Percentiles rank a stretch among this genome's conserved stretches.
These are phyloP conservation scores for Massarina eburnea DNA, from an alignment of 2,329 filamentous ascomycete genomes.

Conservation along the genomic window DNA sequence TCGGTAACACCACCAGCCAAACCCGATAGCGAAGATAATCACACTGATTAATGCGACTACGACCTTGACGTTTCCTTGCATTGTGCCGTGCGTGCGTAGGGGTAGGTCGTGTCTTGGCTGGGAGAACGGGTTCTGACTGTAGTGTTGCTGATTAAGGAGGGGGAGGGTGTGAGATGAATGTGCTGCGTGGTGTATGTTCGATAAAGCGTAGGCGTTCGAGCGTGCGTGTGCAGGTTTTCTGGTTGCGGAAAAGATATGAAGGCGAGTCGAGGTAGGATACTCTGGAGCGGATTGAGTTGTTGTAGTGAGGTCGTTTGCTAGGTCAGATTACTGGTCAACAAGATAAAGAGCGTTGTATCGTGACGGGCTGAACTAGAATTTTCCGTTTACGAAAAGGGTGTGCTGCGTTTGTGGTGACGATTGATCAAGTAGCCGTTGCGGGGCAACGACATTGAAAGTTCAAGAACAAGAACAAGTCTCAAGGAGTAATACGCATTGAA, in stretches of 20 bases:
- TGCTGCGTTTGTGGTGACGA: too few species aligned
- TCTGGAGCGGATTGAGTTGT: background rate
- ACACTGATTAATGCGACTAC: slow-evolving; percentile 17
- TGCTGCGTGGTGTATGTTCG: background rate
- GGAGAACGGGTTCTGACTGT: background rate
- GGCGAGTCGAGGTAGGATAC: too few species aligned
- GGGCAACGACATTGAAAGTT: too few species aligned
- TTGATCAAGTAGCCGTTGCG: too few species aligned
- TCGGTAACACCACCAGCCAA: slow-evolving; percentile 18
- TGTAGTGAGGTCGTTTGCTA: background rate
- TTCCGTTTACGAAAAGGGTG: too few species aligned
- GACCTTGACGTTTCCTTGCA: slow-evolving; percentile 13
- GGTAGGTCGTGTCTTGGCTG: background rate
- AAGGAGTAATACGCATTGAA: too few species aligned
- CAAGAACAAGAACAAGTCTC: too few species aligned
- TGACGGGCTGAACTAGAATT: too few species aligned
- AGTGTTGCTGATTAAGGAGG: background rate
- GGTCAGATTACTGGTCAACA: too few species aligned
- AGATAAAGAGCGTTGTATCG: too few species aligned
- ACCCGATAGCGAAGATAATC: slow-evolving; percentile 15
- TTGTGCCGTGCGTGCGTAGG: background rate
- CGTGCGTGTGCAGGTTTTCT: too few species aligned
- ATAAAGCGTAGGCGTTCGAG: background rate
- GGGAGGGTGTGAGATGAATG: background rate
- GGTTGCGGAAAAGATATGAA: too few species aligned